A percentile compares a stretch with the other conserved stretches of the same genome.
These are phyloP conservation scores for Globisporangium spinosum DNA, from an alignment of 352 stramenopile species.

Conservation along the genomic window DNA sequence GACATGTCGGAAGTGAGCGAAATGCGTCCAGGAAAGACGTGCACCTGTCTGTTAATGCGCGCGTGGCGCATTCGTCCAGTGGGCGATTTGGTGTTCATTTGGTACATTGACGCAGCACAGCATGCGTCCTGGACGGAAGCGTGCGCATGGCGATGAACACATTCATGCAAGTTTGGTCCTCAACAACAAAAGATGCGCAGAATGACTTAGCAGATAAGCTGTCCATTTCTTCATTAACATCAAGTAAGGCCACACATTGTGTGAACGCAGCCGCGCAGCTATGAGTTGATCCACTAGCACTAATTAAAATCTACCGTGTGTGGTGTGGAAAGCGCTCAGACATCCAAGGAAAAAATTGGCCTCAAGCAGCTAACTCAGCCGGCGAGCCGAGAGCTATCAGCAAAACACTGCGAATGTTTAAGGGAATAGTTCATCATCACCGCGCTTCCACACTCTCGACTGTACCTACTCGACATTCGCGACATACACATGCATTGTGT, in stretches of 20 bases:
- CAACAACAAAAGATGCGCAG: neutral
- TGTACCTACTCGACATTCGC: neutral
- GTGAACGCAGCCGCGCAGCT: neutral
- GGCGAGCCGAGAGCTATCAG: constrained; percentile 38
- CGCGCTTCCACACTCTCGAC: constrained; percentile 27
- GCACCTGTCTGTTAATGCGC: too few relatives aligned
- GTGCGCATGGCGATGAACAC: neutral
- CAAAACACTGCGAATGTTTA: constrained; percentile 80
- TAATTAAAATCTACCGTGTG: neutral
- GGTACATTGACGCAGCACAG: too few relatives aligned
- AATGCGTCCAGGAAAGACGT: too few relatives aligned
- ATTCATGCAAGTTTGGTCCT: neutral
- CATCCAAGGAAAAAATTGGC: constrained; percentile 48
- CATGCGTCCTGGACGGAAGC: too few relatives aligned
- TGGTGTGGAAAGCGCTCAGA: constrained; percentile 24
- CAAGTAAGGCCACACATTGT: too few relatives aligned
- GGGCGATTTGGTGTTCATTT: too few relatives aligned
- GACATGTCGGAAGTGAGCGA: too few relatives aligned
- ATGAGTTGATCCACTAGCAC: neutral
- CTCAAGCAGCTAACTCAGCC: constrained; percentile 56
- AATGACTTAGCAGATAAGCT: neutral
- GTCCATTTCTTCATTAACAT: too few relatives aligned
- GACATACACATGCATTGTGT: neutral
- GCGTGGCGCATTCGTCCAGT: too few relatives aligned
- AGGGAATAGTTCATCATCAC: constrained; percentile 78